Evolutionary conservation across 2,329 filamentous ascomycete species (phyloP).

Genomic region (Macrophomina phaseolina): DNA sequence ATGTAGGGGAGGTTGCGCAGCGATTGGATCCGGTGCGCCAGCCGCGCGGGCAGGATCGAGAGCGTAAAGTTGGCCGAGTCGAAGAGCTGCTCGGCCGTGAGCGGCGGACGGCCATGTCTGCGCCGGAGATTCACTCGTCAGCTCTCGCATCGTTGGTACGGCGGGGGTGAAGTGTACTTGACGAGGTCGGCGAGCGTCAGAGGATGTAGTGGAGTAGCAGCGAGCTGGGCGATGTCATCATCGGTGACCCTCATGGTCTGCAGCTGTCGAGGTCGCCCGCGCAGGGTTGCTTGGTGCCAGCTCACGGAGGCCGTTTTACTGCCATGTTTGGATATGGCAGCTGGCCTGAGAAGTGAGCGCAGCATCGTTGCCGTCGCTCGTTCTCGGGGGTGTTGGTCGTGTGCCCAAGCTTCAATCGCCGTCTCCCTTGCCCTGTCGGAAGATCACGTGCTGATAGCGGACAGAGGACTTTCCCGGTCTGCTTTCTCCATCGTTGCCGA

Average conservation of each 20-base stretch:
- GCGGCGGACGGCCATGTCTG: constrained; percentile 79
- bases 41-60: constrained; percentile 85
- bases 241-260: constrained; percentile 60
- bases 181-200: constrained; percentile 88
- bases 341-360: constrained; percentile 16
- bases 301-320: constrained; percentile 1
- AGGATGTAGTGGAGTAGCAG: constrained; percentile 77
- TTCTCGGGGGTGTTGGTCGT: constrained; percentile 12
- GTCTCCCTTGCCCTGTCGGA: background rate
- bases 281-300: background rate
- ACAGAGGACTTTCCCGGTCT: background rate
- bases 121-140: background rate
- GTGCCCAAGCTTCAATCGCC: constrained; percentile 11
- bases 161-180: constrained; percentile 61
- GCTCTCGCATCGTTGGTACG: background rate
- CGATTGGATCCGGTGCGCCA: constrained; percentile 92
- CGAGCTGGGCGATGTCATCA: constrained; percentile 78
- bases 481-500: background rate
- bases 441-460: constrained; percentile 17
- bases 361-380: constrained; percentile 25
- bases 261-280: constrained; percentile 30
- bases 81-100: constrained; percentile 79
- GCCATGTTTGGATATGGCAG: constrained; percentile 14
- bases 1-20: constrained; percentile 95
- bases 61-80: constrained; percentile 96